Conservation (phyloP, 331 rosid genomes). For the Spiraea crenata region DNA sequence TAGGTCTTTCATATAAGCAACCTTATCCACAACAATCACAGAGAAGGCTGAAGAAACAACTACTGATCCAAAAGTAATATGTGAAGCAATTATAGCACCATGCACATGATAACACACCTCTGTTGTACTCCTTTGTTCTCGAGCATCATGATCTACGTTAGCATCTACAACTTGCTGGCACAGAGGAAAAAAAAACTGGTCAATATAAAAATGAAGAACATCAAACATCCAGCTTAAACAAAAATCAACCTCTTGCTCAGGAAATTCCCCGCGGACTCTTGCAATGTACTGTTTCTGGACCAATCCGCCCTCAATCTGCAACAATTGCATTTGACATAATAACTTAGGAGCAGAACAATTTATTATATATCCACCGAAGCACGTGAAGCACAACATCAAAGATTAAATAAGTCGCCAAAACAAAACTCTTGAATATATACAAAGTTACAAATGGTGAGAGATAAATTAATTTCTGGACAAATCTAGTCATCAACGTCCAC, state of each 20-base stretch:
- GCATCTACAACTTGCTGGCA: conserved; percentile 69
- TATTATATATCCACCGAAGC: background rate
- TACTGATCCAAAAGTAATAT: too few species aligned
- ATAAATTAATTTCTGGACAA: background rate
- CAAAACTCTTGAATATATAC: background rate
- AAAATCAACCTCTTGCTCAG: conserved; percentile 60
- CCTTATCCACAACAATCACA: background rate
- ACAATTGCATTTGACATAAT: conserved; percentile 18
- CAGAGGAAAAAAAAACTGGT: conserved; percentile 18
- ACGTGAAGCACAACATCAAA: background rate
- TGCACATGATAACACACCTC: conserved; percentile 53
- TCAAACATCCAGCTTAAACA: conserved; percentile 27
- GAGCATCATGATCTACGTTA: conserved; percentile 71
- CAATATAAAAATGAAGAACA: conserved; percentile 22
- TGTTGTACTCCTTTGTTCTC: conserved; percentile 83
- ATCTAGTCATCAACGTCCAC: too few species aligned
- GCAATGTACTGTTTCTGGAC: conserved; percentile 85
- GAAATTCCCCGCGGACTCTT: conserved; percentile 77
- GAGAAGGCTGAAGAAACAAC: background rate
- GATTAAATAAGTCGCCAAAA: background rate
- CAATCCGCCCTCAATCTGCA: conserved; percentile 88
- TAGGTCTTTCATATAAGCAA: background rate
- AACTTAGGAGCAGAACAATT: background rate
- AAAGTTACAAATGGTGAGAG: background rate
- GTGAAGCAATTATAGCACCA: background rate